Evolutionary conservation across 2,329 filamentous ascomycete genomes (phyloP).

Genomic region (Trichoderma asperellum): DNA sequence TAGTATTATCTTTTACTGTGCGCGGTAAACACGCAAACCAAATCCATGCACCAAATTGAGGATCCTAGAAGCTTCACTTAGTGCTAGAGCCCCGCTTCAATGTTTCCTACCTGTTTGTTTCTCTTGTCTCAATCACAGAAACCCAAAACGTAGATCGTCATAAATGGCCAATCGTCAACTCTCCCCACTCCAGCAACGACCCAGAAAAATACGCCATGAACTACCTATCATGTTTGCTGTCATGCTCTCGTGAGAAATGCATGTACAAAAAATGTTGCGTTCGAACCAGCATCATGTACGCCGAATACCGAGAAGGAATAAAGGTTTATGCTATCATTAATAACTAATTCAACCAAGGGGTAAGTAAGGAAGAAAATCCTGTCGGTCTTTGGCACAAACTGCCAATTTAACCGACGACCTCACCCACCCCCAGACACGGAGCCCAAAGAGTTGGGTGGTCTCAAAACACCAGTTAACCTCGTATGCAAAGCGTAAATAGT

Average conservation of each 20-base stretch:
- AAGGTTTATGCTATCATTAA: not conserved
- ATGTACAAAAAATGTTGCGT: not conserved
- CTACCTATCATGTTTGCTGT: not conserved
- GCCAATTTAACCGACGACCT: not conserved
- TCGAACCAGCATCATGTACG: not conserved
- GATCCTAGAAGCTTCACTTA: not conserved
- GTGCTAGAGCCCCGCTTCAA: not conserved
- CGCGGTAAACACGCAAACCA: not conserved
- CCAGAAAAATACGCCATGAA: not conserved
- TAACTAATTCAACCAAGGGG: not conserved
- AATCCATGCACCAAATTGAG: not conserved
- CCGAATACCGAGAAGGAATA: not conserved
- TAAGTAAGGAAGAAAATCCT: not conserved
- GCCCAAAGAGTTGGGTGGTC: not conserved
- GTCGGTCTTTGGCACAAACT: not conserved
- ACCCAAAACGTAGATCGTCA: slow-evolving; percentile 1
- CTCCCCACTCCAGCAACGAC: slow-evolving; percentile 9
- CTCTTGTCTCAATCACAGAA: not conserved
- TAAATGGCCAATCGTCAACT: not conserved
- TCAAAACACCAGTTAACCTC: not conserved
- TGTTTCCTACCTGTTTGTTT: not conserved
- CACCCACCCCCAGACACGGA: not conserved
- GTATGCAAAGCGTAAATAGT: not conserved
- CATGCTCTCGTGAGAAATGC: not conserved
- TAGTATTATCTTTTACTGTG: too few relatives aligned